Evolutionary conservation across 345 rosid genomes (phyloP).

Genomic region (Populus deltoides): DNA sequence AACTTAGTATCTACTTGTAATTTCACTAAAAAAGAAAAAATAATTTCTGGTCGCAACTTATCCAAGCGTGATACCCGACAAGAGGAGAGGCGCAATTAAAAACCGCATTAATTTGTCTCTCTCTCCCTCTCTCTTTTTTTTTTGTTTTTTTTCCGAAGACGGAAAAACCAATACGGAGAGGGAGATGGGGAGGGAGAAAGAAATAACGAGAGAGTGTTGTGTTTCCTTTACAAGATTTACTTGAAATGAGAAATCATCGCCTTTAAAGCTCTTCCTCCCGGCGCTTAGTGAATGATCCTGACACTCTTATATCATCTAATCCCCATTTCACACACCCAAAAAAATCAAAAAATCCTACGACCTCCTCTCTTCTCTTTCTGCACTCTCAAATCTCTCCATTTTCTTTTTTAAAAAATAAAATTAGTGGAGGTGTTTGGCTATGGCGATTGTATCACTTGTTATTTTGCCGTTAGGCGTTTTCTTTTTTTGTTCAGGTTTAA

Average conservation of each 20-base stretch:
- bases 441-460: conserved; percentile 24
- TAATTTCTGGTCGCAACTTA: no score
- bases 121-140: not conserved
- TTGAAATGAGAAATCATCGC: not conserved
- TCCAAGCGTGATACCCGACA: no score
- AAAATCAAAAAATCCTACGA: not conserved
- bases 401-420: not conserved
- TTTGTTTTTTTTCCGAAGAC: not conserved
- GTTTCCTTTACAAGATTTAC: not conserved
- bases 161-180: not conserved
- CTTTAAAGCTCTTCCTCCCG: not conserved
- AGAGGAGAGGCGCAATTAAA: not conserved
- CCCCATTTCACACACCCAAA: not conserved
- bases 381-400: not conserved
- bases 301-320: not conserved
- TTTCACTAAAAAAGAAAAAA: no score
- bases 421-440: not conserved
- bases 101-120: not conserved
- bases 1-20: no score
- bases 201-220: not conserved
- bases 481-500: conserved; percentile 28
- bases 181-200: not conserved
- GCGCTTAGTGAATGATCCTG: not conserved
- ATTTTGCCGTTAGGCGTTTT: conserved; percentile 28
- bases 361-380: not conserved